Base-by-base conservation (phyloP, 2,329 filamentous ascomycete species). In the Trichoderma simmonsii region DNA sequence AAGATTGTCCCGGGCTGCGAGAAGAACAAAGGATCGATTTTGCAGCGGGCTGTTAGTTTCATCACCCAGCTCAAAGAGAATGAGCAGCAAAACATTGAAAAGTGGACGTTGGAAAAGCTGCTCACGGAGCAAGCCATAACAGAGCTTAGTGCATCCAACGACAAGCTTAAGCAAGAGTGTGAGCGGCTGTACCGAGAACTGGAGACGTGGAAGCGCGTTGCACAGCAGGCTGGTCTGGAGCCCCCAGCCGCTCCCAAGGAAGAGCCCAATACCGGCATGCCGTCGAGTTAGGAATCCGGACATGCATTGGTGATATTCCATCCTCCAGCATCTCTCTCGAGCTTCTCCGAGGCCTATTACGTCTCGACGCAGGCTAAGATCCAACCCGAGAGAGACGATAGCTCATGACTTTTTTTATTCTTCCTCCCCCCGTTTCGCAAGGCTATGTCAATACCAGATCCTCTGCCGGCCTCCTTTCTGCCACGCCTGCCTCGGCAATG, bases 1-100 rank as follows among this genome's bases (percentile, higher is more conserved):
- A 98, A 98, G 84, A 97, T 99, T 75, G 96, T 99, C 0, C 96
- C 96, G 0, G 94, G 94, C 15, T 98, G 95, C 78, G 96, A 99
- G 83, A 99, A 98, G 87, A 98, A 99, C 86, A 99, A 99, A 83
- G 96, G 96, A 0, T 97, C 94, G 3, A 98, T 99, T 75, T 86
- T 99, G 48, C 93, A 97, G 80, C 93, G 95, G 39, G 94, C 96
- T 0, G 95, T 98, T 11, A 91, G 94, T 75, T 98, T 97, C 84
- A 98, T 99, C 80, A 92, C 91, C 12, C 94, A 98, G 79, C 88
- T 99, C 51, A 97, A 96, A 80, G 94, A 98, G 81, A 97, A 97
- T 77, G 95, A 97, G 80, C 90, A 92, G 18, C 93, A 96, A 75
- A 97, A 97, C 80, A 94, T 97, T 74, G 95, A 97, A 81, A 94